phyloP scores from a whole-genome alignment of 208 protist genomes.

The Ichthyophonus hoferi region DNA sequence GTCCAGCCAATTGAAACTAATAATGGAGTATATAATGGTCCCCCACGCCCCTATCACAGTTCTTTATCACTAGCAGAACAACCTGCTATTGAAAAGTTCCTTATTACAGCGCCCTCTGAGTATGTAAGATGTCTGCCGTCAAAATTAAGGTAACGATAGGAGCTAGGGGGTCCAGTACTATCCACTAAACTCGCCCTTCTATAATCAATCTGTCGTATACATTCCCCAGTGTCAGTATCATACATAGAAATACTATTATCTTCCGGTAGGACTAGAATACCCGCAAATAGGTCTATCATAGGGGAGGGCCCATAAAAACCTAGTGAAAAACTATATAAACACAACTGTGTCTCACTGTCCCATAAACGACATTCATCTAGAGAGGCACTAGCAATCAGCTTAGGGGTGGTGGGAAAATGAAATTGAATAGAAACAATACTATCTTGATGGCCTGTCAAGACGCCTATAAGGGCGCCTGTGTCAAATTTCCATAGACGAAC shows the following conservation, averaged over 20 bases:
- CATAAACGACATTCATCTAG: not conserved
- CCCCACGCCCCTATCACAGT: no score
- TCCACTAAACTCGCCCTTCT: not conserved
- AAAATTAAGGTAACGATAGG: not conserved
- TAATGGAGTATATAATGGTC: no score
- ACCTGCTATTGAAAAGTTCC: no score
- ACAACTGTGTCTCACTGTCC: not conserved
- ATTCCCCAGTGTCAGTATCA: not conserved
- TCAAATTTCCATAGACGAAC: slow-evolving; percentile 8
- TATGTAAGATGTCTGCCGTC: not conserved
- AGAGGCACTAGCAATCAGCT: not conserved
- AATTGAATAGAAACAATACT: not conserved
- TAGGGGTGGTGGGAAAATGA: not conserved
- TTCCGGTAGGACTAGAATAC: not conserved
- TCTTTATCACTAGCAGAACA: no score
- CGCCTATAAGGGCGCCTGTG: not conserved
- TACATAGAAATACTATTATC: not conserved
- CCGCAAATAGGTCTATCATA: not conserved
- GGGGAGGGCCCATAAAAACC: not conserved
- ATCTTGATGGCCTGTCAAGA: not conserved
- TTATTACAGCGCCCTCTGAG: not conserved
- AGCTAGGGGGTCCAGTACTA: not conserved
- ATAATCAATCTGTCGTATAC: not conserved
- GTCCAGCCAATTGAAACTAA: no score
- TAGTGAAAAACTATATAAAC: not conserved